These are phyloP conservation scores for Cyberlindnera maritima DNA, from an alignment of 805 yeast genomes.

Conservation along the genomic window DNA sequence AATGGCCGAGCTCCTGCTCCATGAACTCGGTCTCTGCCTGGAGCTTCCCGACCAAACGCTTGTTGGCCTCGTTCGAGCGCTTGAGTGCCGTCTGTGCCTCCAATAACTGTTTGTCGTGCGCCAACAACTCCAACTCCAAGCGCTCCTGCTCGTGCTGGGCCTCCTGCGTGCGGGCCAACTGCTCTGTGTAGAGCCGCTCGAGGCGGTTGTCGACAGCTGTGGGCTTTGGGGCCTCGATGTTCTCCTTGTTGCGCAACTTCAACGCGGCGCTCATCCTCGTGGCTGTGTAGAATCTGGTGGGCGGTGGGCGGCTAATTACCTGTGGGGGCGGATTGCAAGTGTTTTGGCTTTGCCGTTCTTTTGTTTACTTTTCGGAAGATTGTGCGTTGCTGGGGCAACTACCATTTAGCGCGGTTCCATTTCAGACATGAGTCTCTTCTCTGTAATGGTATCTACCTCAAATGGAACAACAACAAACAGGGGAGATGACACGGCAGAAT, in stretches of 20 bases:
- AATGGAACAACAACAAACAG: too few species aligned
- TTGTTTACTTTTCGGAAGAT: slow-evolving; percentile 1
- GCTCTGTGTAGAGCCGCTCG: slow-evolving; percentile 23
- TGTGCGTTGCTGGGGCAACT: too few species aligned
- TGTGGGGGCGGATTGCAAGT: too few species aligned
- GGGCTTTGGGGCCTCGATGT: neutral
- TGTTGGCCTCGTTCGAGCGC: slow-evolving; percentile 15
- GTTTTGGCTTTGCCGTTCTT: neutral
- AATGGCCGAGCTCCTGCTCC: slow-evolving; percentile 16
- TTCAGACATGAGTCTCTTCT: too few species aligned
- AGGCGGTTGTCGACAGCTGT: slow-evolving; percentile 9
- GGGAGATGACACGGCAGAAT: neutral
- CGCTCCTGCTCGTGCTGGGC: slow-evolving; percentile 34
- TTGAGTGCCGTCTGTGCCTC: slow-evolving; percentile 9
- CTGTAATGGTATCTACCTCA: too few species aligned
- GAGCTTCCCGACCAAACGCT: slow-evolving; percentile 13
- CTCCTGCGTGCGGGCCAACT: slow-evolving; percentile 28
- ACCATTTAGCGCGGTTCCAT: too few species aligned
- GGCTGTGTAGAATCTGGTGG: neutral
- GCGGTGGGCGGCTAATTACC: too few species aligned
- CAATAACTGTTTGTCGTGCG: slow-evolving; percentile 26
- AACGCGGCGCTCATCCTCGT: neutral
- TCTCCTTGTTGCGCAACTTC: neutral
- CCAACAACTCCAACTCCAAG: slow-evolving; percentile 32
- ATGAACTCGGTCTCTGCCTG: slow-evolving; percentile 16